These are phyloP conservation scores for Biscogniauxia mediterranea DNA, from an alignment of 2,329 filamentous ascomycete genomes.

Conservation along the genomic window DNA sequence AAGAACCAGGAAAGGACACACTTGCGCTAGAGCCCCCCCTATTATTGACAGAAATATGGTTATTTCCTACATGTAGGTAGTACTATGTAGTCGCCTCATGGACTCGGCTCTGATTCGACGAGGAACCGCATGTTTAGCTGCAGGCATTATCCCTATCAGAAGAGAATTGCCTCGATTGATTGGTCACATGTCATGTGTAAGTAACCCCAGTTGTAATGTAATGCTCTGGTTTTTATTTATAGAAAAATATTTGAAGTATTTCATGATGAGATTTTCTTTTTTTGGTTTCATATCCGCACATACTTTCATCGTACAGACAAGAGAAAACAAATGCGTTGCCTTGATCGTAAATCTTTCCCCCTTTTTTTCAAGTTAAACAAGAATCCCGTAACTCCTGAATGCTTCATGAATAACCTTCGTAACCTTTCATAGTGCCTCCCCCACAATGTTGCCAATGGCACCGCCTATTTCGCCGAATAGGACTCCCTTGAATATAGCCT, in stretches of 20 bases:
- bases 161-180: not conserved
- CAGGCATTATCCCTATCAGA: not conserved
- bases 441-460: slow-evolving; percentile 53
- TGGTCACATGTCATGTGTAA: not conserved
- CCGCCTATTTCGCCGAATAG: slow-evolving; percentile 73
- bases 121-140: not conserved
- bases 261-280: not conserved
- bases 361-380: not conserved
- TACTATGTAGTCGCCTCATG: too few species aligned
- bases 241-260: not conserved
- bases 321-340: not conserved
- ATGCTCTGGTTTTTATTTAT: not conserved
- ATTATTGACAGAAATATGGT: not conserved
- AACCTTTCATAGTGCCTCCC: slow-evolving; percentile 34
- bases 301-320: slow-evolving; percentile 2
- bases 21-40: too few species aligned
- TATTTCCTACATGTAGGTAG: not conserved
- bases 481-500: slow-evolving; percentile 72
- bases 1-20: too few species aligned
- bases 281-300: not conserved
- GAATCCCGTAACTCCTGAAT: not conserved
- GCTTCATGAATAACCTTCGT: not conserved
- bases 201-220: not conserved
- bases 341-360: not conserved
- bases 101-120: not conserved